Base-by-base conservation (phyloP, 1,139 yeast genomes). In the Zygotorulaspora mrakii region DNA sequence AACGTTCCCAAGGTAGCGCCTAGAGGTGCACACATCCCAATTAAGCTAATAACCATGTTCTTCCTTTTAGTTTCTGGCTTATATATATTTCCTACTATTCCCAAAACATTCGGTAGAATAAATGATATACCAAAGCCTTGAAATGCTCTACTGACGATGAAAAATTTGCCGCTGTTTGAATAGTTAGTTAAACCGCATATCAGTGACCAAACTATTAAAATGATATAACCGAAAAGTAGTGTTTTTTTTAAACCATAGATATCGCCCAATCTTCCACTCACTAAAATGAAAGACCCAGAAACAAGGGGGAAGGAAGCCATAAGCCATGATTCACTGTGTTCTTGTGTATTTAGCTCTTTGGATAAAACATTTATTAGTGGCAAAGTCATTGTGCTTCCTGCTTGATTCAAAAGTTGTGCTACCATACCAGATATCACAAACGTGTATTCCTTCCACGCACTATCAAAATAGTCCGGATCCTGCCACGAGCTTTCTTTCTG, bases 221-320 rank as follows among this genome's bases (percentile, higher is more conserved):
- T 68, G 4, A 57, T 35, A 64, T 76, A 70, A 1, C 81, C 81
- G 7, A 62, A 50, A 3, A 68, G 33, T 35, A 75, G 59, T 5
- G 70, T 56, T 34, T 54, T 57, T 47, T 70, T 74, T 35, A 75
- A 58, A 0, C 81, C 82, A 46, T 70, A 74, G 7, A 75, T 59
- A 49, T 76, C 82, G 20, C 81, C 82, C 31, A 74, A 50, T 42
- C 71, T 67, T 4, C 79, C 79, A 39, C 76, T 68, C 3, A 74
- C 63, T 25, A 75, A 56, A 31, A 75, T 74, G 47, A 74, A 71
- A 0, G 79, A 74, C 10, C 81, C 80, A 10, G 17, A 52, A 45
- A 77, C 73, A 37, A 76, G 57, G 0, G 81, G 77, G 50, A 71
- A 75, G 0, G 79, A 70, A 2, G 79, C 78, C 74, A 74, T 69